A percentile compares a stretch with the other conserved stretches of the same genome.
These are phyloP conservation scores for Exobasidium rhododendri DNA, from an alignment of 1,284 basidiomycete genomes.

Conservation along the genomic window DNA sequence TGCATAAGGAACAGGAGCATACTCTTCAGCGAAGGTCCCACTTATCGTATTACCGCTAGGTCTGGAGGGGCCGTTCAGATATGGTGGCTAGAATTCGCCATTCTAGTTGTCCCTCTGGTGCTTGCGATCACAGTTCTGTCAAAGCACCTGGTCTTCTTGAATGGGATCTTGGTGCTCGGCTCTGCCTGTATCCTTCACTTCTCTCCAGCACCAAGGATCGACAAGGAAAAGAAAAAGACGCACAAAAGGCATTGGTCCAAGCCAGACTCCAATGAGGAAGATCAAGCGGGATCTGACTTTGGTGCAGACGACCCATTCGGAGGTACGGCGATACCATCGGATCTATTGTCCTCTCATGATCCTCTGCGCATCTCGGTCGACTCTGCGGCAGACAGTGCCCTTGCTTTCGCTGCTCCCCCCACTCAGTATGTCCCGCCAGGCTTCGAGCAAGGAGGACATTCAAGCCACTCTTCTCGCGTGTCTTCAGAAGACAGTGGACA, in stretches of 20 bases:
- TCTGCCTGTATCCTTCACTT: not conserved
- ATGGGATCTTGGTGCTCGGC: conserved; percentile 45
- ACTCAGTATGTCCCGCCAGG: conserved; percentile 26
- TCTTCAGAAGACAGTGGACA: not conserved
- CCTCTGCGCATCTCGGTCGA: conserved; percentile 41
- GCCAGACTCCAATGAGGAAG: conserved; percentile 27
- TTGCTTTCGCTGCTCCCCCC: conserved; percentile 30
- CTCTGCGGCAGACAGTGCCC: conserved; percentile 36
- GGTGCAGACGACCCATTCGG: not conserved
- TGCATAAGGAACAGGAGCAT: conserved; percentile 12
- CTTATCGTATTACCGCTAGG: not conserved
- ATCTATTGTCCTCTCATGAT: conserved; percentile 11
- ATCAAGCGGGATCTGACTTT: conserved; percentile 14
- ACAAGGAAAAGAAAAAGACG: not conserved
- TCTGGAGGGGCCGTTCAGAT: not conserved
- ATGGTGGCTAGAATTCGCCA: conserved; percentile 61
- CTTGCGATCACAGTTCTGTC: conserved; percentile 71
- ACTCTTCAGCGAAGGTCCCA: not conserved
- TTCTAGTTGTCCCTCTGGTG: conserved; percentile 72
- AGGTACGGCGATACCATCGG: not conserved
- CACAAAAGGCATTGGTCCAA: conserved; percentile 34
- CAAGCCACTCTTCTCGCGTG: not conserved
- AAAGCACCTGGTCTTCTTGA: conserved; percentile 61
- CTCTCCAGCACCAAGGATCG: not conserved
- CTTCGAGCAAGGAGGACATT: not conserved